Base-by-base conservation (phyloP, 2,329 filamentous ascomycete genomes). In the Microsporum ferrugineum region DNA sequence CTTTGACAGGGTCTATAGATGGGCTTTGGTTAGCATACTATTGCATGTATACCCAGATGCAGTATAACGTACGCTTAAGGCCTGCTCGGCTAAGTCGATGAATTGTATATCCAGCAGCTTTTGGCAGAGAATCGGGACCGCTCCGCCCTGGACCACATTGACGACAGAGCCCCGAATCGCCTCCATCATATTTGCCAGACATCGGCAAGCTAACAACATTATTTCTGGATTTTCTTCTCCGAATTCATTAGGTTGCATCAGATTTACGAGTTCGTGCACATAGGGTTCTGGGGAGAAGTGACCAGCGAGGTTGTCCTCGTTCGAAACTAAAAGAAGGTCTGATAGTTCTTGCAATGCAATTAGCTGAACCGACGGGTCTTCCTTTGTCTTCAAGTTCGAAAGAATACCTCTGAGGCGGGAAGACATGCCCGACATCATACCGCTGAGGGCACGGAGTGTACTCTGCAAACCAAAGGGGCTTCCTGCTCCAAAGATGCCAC, bases 111-210 rank as follows among this genome's bases (percentile, higher is more conserved):
- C 91, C 63, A 97, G 80, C 34, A 99, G 80, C 75, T 97, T 99
- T 71, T 92, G 89, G 76, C 94, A 97, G 31, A 99, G 79, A 10
- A 99, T 86, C 1, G 94, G 91, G 3, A 99, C 94, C 38, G 94
- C 94, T 57, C 91, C 90, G n/a, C 91, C 92, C 71, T 97, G 97
- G 2, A 97, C 94, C 12, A 99, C 91, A 71, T 95, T 96, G 10
- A 91, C 89, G 57, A 94, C 94, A 61, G 92, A 92, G 38, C 90
- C 87, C 23, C 94, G 91, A 34, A 99, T 78, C 31, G 92, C 95
- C 73, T 99, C 94, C 94, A 99, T 99, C 60, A 99, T 76, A 72
- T 99, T 97, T 63, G 94, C 94, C 68, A 99, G 82, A 73, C 90
- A 97, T 63, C 95, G 88, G 71, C 94, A 99, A 23, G 94, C 92